Percentiles rank a stretch among this genome's conserved stretches.
phyloP scores from a whole-genome alignment of 495 filamentous ascomycete species.

The Hypoxylon perforatum region DNA sequence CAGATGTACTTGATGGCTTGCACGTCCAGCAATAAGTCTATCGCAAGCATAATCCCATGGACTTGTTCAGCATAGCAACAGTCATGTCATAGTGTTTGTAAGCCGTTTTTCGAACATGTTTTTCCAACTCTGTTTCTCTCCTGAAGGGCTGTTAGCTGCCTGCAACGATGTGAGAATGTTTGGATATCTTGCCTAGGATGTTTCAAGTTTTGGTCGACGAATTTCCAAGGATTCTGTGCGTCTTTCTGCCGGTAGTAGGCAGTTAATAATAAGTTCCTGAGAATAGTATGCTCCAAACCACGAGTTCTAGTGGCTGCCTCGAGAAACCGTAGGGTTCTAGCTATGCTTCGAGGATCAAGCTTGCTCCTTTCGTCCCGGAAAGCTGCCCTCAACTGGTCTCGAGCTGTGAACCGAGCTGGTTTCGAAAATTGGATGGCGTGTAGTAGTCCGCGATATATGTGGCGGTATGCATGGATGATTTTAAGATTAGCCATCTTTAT shows the following conservation, averaged over 20 bases:
- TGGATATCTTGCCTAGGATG: constrained; percentile 9
- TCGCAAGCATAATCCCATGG: constrained; percentile 73
- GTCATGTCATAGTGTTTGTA: constrained; percentile 73
- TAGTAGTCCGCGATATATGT: constrained; percentile 77
- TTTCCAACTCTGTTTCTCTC: constrained; percentile 4
- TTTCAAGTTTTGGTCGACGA: neutral
- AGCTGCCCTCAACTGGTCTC: constrained; percentile 70
- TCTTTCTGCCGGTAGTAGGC: constrained; percentile 21
- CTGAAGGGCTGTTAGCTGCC: constrained; percentile 18
- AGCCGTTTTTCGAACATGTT: constrained; percentile 38
- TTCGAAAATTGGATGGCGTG: constrained; percentile 83
- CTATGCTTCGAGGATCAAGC: constrained; percentile 70
- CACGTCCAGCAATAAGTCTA: constrained; percentile 45
- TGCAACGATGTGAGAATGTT: neutral
- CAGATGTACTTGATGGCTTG: neutral
- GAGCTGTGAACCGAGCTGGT: constrained; percentile 75
- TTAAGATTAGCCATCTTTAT: constrained; percentile 48
- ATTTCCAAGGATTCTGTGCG: constrained; percentile 10
- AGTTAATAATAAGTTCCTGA: constrained; percentile 75
- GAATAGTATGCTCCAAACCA: constrained; percentile 82
- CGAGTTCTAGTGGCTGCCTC: constrained; percentile 69
- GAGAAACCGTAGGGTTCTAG: constrained; percentile 83
- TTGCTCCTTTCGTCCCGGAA: constrained; percentile 71
- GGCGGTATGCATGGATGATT: constrained; percentile 80
- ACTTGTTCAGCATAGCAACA: constrained; percentile 76